These are phyloP conservation scores for Zymoseptoria brevis DNA, from an alignment of 2,329 filamentous ascomycete genomes.

Conservation along the genomic window DNA sequence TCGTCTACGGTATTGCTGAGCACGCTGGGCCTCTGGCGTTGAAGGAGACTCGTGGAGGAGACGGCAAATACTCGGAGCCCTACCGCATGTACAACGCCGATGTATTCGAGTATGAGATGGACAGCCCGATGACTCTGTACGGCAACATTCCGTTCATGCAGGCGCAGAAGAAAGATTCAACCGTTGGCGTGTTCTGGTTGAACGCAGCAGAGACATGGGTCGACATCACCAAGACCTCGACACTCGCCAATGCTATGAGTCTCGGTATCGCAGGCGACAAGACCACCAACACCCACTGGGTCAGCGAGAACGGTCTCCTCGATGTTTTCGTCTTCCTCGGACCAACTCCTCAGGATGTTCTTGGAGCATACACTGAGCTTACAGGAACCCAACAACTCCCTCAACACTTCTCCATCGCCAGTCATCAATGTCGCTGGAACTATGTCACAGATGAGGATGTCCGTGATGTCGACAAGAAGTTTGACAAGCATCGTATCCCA, in stretches of 20 bases:
- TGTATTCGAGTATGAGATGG: slow-evolving; percentile 94
- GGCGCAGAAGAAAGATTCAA: slow-evolving; percentile 86
- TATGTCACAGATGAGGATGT: slow-evolving; percentile 97
- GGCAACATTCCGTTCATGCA: slow-evolving; percentile 98
- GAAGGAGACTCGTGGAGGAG: slow-evolving; percentile 80
- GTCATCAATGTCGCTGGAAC: slow-evolving; percentile 98
- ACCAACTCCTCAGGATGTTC: slow-evolving; percentile 73
- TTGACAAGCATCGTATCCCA: slow-evolving; percentile 89
- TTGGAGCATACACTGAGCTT: slow-evolving; percentile 75
- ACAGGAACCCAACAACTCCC: slow-evolving; percentile 88
- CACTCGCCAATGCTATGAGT: slow-evolving; percentile 65
- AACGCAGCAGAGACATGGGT: slow-evolving; percentile 97
- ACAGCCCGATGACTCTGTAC: slow-evolving; percentile 97
- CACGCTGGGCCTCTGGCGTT: slow-evolving; percentile 83
- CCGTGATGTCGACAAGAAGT: slow-evolving; percentile 89
- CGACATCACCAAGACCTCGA: slow-evolving; percentile 77
- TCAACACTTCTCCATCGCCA: slow-evolving; percentile 83
- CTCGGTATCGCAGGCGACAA: slow-evolving; percentile 62
- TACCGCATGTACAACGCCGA: slow-evolving; percentile 95
- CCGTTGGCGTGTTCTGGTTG: slow-evolving; percentile 94
- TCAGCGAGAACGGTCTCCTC: slow-evolving; percentile 81
- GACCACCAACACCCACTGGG: slow-evolving; percentile 88
- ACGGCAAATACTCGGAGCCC: slow-evolving; percentile 77
- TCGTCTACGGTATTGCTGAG: slow-evolving; percentile 91
- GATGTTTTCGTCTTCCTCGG: slow-evolving; percentile 94